These are phyloP conservation scores for Sapria himalayana DNA, from an alignment of 345 rosid genomes.

Conservation along the genomic window DNA sequence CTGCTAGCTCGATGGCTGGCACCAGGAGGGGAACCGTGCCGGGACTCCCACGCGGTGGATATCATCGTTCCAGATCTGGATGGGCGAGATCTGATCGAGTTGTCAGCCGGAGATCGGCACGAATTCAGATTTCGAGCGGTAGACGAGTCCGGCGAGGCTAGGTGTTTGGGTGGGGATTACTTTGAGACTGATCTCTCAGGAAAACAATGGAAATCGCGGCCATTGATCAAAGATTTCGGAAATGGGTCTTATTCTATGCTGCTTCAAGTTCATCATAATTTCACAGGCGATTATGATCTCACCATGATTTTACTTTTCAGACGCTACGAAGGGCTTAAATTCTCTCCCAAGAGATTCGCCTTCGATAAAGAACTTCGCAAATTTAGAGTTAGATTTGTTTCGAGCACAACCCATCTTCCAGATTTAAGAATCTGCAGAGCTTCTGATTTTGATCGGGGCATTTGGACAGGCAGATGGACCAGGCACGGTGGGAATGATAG, in stretches of 20 bases:
- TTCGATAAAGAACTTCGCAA: conserved; percentile 30
- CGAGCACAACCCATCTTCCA: conserved; percentile 20
- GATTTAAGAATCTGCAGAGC: conserved; percentile 23
- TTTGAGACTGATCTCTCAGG: conserved; percentile 83
- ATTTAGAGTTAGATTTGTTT: conserved; percentile 23
- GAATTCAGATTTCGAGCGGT: conserved; percentile 43
- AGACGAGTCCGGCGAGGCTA: conserved; percentile 27
- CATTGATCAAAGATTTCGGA: conserved; percentile 53
- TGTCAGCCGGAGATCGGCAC: conserved; percentile 45
- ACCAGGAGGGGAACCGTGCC: conserved; percentile 50
- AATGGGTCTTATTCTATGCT: conserved; percentile 56
- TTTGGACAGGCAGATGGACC: conserved; percentile 89
- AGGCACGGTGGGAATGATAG: conserved; percentile 49
- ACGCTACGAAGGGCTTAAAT: conserved; percentile 54
- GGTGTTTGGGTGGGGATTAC: conserved; percentile 75
- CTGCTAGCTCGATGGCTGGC: conserved; percentile 44
- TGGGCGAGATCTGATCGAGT: conserved; percentile 21
- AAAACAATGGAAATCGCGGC: conserved; percentile 70
- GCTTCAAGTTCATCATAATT: conserved; percentile 83
- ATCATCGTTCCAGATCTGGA: conserved; percentile 40
- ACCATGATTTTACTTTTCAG: conserved; percentile 57
- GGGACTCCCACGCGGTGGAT: conserved; percentile 31
- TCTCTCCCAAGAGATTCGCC: conserved; percentile 43
- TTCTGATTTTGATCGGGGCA: conserved; percentile 44
- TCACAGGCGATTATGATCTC: conserved; percentile 47